A percentile compares a stretch with the other conserved stretches of the same genome.
phyloP scores from a whole-genome alignment of 2,329 filamentous ascomycete genomes.

The Pestalotiopsis sp. region DNA sequence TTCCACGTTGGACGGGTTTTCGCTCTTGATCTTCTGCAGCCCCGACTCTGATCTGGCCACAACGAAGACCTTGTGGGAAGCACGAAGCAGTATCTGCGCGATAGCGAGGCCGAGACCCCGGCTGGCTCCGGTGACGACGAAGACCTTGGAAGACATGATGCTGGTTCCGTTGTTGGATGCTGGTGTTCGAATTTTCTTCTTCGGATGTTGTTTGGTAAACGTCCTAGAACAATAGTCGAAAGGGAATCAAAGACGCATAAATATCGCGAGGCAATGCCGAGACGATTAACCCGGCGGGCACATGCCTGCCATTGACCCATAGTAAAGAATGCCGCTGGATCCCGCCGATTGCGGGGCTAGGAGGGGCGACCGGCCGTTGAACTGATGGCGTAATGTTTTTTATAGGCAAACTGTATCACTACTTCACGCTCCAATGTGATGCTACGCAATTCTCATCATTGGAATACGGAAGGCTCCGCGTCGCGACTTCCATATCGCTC shows the following conservation, averaged over 20 bases:
- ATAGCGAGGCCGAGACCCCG: slow-evolving; percentile 65
- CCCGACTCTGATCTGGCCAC: slow-evolving; percentile 57
- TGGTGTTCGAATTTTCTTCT: background rate
- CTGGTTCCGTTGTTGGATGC: background rate
- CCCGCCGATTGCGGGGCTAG: slow-evolving; percentile 9
- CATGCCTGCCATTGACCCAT: background rate
- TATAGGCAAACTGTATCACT: background rate
- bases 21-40: slow-evolving; percentile 53
- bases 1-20: slow-evolving; percentile 56
- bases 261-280: background rate
- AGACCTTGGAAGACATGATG: slow-evolving; percentile 61
- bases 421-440: background rate
- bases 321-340: background rate
- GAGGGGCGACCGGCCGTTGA: slow-evolving; percentile 3
- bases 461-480: no score
- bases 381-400: slow-evolving; percentile 2
- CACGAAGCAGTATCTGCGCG: slow-evolving; percentile 51
- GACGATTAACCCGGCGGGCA: background rate
- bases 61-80: slow-evolving; percentile 61
- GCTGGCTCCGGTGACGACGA: slow-evolving; percentile 71
- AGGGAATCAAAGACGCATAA: background rate
- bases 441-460: no score
- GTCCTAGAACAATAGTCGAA: background rate
- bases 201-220: background rate
- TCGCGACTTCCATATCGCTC: no score